Conservation (phyloP, 768 basidiomycete genomes). For the Boletus eberwhitei region DNA sequence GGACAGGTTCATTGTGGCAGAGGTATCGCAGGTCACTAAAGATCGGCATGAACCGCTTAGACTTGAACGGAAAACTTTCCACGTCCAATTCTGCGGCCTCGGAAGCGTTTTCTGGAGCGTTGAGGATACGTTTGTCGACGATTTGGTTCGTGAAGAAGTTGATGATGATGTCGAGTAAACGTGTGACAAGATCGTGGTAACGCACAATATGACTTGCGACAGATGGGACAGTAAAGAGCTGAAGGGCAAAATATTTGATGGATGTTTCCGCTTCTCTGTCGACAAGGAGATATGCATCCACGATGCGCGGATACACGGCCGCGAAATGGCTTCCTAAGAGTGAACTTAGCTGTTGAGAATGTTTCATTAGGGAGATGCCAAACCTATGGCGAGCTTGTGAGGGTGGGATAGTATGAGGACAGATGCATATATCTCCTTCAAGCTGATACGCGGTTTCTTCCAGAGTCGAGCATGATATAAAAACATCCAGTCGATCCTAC, state of each 20-base stretch:
- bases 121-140: slow-evolving; percentile 60
- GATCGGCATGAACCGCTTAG: slow-evolving; percentile 93
- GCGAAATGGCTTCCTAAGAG: slow-evolving; percentile 76
- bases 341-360: slow-evolving; percentile 2
- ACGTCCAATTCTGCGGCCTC: slow-evolving; percentile 56
- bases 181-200: slow-evolving; percentile 68
- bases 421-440: slow-evolving; percentile 81
- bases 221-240: slow-evolving; percentile 89
- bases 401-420: slow-evolving; percentile 66
- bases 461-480: slow-evolving; percentile 81
- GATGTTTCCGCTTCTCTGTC: slow-evolving; percentile 95
- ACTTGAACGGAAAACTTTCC: slow-evolving; percentile 85
- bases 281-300: slow-evolving; percentile 87
- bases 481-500: slow-evolving; percentile 71
- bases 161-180: slow-evolving; percentile 78
- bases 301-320: slow-evolving; percentile 78
- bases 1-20: slow-evolving; percentile 77
- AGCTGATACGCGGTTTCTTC: slow-evolving; percentile 76
- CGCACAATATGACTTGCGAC: slow-evolving; percentile 77
- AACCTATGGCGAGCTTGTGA: slow-evolving; percentile 78
- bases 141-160: slow-evolving; percentile 94
- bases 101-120: slow-evolving; percentile 18
- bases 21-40: slow-evolving; percentile 89
- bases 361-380: slow-evolving; percentile 4
- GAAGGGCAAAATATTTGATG: slow-evolving; percentile 89